These are phyloP conservation scores for Candida succiphila DNA, from an alignment of 805 yeast species.

Conservation along the genomic window DNA sequence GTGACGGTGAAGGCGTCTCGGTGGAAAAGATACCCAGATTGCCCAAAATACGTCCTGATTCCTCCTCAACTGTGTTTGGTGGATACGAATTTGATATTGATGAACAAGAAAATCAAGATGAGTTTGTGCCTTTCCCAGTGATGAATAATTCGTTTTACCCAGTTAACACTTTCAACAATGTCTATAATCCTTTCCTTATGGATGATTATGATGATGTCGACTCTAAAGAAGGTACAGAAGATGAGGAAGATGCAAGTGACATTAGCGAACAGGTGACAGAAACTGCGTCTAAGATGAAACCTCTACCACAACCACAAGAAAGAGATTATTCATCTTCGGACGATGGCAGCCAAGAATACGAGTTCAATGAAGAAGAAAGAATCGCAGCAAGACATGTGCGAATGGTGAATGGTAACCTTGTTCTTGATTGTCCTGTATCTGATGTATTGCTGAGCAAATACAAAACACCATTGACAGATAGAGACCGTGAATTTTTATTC, in stretches of 20 bases:
- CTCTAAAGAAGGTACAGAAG: conserved; percentile 8
- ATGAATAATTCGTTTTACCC: conserved; percentile 23
- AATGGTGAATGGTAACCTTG: conserved; percentile 67
- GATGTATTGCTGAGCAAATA: conserved; percentile 47
- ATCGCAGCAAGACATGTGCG: conserved; percentile 31
- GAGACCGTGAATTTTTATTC: conserved; percentile 56
- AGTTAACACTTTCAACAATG: conserved; percentile 17
- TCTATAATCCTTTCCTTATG: conserved; percentile 21
- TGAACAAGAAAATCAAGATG: conserved; percentile 11
- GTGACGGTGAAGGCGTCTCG: too few relatives aligned
- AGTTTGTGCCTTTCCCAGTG: conserved; percentile 25
- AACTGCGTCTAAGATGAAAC: neutral
- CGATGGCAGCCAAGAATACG: conserved; percentile 1
- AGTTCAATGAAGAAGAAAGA: conserved; percentile 2
- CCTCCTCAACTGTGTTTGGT: conserved; percentile 8
- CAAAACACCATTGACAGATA: conserved; percentile 31
- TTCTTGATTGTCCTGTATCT: conserved; percentile 86
- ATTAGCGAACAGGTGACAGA: conserved; percentile 1
- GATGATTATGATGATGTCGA: conserved; percentile 9
- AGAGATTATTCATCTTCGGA: conserved; percentile 3
- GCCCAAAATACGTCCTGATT: neutral
- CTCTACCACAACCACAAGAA: neutral
- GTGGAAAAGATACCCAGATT: too few relatives aligned
- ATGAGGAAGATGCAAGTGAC: conserved; percentile 3
- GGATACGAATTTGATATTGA: conserved; percentile 17